Evolutionary conservation across 176 grass and related monocot genomes (phyloP), one percentile per base, ranked within the genome.

Genomic region (Oryza officinalis): DNA sequence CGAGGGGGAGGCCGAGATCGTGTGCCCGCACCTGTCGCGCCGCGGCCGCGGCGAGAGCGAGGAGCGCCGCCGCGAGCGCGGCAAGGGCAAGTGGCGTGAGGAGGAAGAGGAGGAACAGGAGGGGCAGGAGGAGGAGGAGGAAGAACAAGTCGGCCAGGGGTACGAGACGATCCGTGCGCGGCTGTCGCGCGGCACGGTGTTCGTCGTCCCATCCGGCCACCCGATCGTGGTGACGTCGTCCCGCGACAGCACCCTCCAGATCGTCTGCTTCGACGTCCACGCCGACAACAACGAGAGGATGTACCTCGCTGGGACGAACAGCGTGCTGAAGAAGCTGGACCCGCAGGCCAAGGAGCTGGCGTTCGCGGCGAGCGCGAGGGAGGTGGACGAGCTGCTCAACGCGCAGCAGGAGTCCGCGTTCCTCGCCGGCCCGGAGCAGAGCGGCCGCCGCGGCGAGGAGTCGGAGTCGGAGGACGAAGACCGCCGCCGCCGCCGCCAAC

Each of bases 141-240:
- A 31, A n/a, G 26, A 57, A 27, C 52, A 88, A 10, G 49, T 50
- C 6, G 84, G 90, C 27, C 28, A 85, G 47, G 68, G 65, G 12
- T 98, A 98, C 76, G 46, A 18, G 20, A 92, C 47, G 0, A 10
- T 93, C 63, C 79, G 65, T 1, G 86, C 87, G 33, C 30, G 75
- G 3, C 43, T 95, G 64, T 85, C 81, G 2, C 63, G 43, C 1
- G 91, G 93, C 47, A 87, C 77, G 40, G 89, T 60, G 32, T 84
- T 89, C 37, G 87, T 98, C 45, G 75, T 95, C 83, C 96, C 93
- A 1, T 63, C 84, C 3, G 93, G 93, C 9, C 96, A 98, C 76
- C 93, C 96, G 15, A 33, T 27, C 0, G 93, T 88, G 2, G 59
- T 31, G 60, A 82, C 90, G 8, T 89, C 96, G 22, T 90, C 91